phyloP scores from a whole-genome alignment of 805 yeast species.

The Myxozyma sirexii region DNA sequence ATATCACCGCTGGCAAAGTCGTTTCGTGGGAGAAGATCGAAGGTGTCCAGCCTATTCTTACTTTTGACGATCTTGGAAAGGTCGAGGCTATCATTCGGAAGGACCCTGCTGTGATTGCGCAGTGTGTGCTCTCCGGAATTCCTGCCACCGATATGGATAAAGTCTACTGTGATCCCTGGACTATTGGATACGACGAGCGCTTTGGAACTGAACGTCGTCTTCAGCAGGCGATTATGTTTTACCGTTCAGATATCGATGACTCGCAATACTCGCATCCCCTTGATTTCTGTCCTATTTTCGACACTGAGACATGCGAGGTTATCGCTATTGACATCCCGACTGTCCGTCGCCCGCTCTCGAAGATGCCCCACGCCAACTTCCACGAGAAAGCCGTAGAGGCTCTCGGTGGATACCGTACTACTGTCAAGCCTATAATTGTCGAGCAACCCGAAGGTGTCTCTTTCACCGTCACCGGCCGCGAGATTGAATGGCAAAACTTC shows the following conservation, averaged over 20 bases:
- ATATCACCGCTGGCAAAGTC: conserved; percentile 53
- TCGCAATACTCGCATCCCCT: conserved; percentile 69
- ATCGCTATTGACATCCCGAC: conserved; percentile 75
- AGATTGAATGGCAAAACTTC: conserved; percentile 77
- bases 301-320: conserved; percentile 68
- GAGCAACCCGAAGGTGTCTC: conserved; percentile 85
- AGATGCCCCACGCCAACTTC: conserved; percentile 68
- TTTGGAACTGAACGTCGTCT: conserved; percentile 76
- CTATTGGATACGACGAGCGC: conserved; percentile 72
- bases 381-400: conserved; percentile 65
- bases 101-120: conserved; percentile 73
- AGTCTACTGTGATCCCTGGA: conserved; percentile 70
- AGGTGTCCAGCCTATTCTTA: conserved; percentile 74
- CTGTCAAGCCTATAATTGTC: conserved; percentile 65
- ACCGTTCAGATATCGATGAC: conserved; percentile 74
- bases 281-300: conserved; percentile 82
- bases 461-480: conserved; percentile 67
- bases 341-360: conserved; percentile 71
- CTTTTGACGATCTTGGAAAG: conserved; percentile 64
- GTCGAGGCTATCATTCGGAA: conserved; percentile 67
- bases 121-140: conserved; percentile 70
- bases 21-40: conserved; percentile 53
- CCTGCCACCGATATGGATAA: conserved; percentile 63
- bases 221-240: conserved; percentile 80
- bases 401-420: conserved; percentile 62